Evolutionary conservation across 75 land plant genomes (phyloP), one percentile per base, ranked within the genome.

Genomic region (Isoetes taiwanensis): DNA sequence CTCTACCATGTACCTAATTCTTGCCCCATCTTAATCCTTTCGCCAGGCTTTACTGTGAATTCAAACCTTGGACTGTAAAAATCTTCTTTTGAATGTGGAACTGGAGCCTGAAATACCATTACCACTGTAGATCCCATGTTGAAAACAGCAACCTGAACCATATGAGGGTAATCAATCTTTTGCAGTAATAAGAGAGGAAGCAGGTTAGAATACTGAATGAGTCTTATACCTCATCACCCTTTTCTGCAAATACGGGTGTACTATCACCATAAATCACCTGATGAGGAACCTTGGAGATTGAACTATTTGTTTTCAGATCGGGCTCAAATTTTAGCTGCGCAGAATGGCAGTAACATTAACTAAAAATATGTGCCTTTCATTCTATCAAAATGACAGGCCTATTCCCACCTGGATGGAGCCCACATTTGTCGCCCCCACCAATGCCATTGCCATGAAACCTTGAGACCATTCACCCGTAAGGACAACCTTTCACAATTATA

Each of bases 51-150:
- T 2, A 91, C 59, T 29, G 69, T 62, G 41, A 91, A 91, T 16
- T 43, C 69, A 62, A 91, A 87, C 4, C 78, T 73, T 14, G 61
- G 28, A 12, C 46, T 25, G 2, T 33, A 64, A 5, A 33, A 24
- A 6, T 64, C 54, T 28, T 43, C 32, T 5, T 42, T 30, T 28
- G 54, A 43, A 28, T 54, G 40, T 28, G 65, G 57, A 10, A 50
- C 57, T 11, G 96, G 96, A 37, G 96, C 98, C 63, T 93, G 80
- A 52, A 93, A 88, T 21, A 93, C 80, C 21, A 93, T 84, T 26
- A 93, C 86, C 14, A 93, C 98, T 1, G 98, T 93, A 12, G 98
- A 93, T 29, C 98, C 98, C 81, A 93, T 62, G 72, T 88, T 87
- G 73, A 93, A 93, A 25, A 73, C 75, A 6, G 90, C 98, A 30